Percentiles rank a stretch among this genome's conserved stretches.
phyloP scores from a whole-genome alignment of 208 protist genomes.

The Trypanosoma mega region DNA sequence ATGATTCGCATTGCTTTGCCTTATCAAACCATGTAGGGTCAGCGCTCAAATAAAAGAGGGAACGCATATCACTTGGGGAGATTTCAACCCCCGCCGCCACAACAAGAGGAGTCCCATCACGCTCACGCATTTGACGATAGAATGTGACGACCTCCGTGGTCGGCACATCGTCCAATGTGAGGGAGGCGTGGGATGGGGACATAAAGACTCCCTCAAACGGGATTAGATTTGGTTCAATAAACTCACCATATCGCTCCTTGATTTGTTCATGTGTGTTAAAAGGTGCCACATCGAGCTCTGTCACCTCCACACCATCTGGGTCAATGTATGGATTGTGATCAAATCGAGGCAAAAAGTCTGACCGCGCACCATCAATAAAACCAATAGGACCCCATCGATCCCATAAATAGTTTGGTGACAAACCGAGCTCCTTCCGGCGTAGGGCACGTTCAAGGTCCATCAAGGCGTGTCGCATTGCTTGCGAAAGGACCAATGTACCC shows the following conservation, averaged over 20 bases:
- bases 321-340: conserved; percentile 87
- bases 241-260: conserved; percentile 77
- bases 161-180: conserved; percentile 75
- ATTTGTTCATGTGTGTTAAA: conserved; percentile 91
- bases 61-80: conserved; percentile 62
- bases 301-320: conserved; percentile 89
- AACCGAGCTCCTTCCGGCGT: conserved; percentile 77
- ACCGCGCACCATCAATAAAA: conserved; percentile 82
- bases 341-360: conserved; percentile 87
- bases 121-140: conserved; percentile 52
- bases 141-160: conserved; percentile 42
- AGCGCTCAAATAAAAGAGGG: conserved; percentile 75
- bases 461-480: conserved; percentile 88
- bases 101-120: conserved; percentile 41
- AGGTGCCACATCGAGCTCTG: conserved; percentile 80
- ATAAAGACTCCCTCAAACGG: conserved; percentile 68
- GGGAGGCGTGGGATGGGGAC: conserved; percentile 59
- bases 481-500: conserved; percentile 79
- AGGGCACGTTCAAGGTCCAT: conserved; percentile 89
- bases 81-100: conserved; percentile 33
- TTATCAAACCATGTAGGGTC: conserved; percentile 33
- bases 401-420: conserved; percentile 89
- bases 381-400: conserved; percentile 89
- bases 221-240: conserved; percentile 74
- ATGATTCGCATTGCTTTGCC: conserved; percentile 39